phyloP scores from a whole-genome alignment of 306 rosid genomes.

The Cicer bijugum region DNA sequence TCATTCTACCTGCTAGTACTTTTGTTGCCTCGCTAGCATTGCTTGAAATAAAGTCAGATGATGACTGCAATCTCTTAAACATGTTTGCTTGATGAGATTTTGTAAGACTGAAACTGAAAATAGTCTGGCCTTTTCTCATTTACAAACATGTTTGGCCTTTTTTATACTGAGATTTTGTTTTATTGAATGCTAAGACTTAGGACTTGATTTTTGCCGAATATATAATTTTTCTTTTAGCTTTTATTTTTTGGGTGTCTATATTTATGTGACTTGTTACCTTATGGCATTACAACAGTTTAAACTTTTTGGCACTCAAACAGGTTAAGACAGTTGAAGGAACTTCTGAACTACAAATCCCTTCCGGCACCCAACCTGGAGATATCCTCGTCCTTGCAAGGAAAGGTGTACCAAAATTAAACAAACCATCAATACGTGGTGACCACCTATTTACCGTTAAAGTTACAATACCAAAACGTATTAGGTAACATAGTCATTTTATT shows the following conservation, averaged over 20 bases:
- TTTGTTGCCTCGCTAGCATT: slow-evolving; percentile 11
- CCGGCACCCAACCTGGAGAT: slow-evolving; percentile 96
- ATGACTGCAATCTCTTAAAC: background rate
- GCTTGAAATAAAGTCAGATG: slow-evolving; percentile 5
- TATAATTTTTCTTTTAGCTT: background rate
- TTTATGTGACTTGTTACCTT: slow-evolving; percentile 29
- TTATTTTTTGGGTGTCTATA: slow-evolving; percentile 2
- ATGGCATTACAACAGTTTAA: slow-evolving; percentile 39
- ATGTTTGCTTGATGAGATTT: slow-evolving; percentile 28
- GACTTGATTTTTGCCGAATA: slow-evolving; percentile 13
- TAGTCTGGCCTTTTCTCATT: background rate
- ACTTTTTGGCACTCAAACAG: slow-evolving; percentile 52
- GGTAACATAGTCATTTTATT: slow-evolving; percentile 57
- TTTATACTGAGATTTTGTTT: background rate
- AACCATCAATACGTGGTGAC: slow-evolving; percentile 90
- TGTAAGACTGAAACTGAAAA: slow-evolving; percentile 17
- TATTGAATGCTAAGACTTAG: slow-evolving; percentile 17
- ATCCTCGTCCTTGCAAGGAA: slow-evolving; percentile 80
- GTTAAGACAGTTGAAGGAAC: slow-evolving; percentile 89
- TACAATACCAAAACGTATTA: slow-evolving; percentile 81
- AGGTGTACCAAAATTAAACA: slow-evolving; percentile 91
- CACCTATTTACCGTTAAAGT: slow-evolving; percentile 89
- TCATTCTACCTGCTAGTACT: background rate
- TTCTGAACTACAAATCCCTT: slow-evolving; percentile 77
- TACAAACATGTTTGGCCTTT: background rate